phyloP scores from a whole-genome alignment of 805 yeast species.

The Torulaspora quercuum region DNA sequence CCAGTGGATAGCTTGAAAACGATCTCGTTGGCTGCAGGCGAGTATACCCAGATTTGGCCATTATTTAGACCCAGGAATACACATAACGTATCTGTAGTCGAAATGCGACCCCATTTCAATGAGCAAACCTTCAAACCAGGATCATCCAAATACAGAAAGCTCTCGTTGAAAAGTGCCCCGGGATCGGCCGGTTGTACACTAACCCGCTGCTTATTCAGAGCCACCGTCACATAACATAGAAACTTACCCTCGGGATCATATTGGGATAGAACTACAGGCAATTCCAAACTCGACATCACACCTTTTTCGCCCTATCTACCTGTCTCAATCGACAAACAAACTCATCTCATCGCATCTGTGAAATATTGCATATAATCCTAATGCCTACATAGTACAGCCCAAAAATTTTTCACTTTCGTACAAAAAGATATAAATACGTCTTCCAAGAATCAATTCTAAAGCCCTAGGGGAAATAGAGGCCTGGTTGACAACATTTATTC shows the following conservation, averaged over 20 bases:
- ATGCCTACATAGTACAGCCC: not conserved
- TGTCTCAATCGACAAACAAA: slow-evolving; percentile 2
- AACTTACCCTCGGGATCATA: slow-evolving; percentile 63
- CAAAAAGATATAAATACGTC: slow-evolving; percentile 1
- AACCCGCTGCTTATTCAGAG: slow-evolving; percentile 68
- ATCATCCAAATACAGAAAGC: slow-evolving; percentile 27
- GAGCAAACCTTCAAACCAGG: slow-evolving; percentile 23
- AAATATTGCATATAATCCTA: slow-evolving; percentile 9
- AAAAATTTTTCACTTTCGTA: slow-evolving; percentile 19
- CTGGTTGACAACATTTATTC: no score
- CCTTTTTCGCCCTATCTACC: not conserved
- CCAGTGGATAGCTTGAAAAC: slow-evolving; percentile 50
- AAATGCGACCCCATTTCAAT: slow-evolving; percentile 28
- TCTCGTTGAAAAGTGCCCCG: slow-evolving; percentile 43
- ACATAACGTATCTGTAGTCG: slow-evolving; percentile 41
- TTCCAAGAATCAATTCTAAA: not conserved
- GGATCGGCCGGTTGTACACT: slow-evolving; percentile 57
- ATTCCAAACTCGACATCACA: slow-evolving; percentile 6
- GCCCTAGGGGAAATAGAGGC: no score
- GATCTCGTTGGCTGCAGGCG: slow-evolving; percentile 61
- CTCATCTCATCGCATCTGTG: slow-evolving; percentile 15
- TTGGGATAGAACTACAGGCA: slow-evolving; percentile 39
- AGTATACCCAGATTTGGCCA: slow-evolving; percentile 62
- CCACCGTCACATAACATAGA: slow-evolving; percentile 61
- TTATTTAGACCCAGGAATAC: slow-evolving; percentile 62